Evolutionary conservation across 257 asterid species (phyloP), one percentile per base, ranked within the genome.

Genomic region (Nicotiana undulata): DNA sequence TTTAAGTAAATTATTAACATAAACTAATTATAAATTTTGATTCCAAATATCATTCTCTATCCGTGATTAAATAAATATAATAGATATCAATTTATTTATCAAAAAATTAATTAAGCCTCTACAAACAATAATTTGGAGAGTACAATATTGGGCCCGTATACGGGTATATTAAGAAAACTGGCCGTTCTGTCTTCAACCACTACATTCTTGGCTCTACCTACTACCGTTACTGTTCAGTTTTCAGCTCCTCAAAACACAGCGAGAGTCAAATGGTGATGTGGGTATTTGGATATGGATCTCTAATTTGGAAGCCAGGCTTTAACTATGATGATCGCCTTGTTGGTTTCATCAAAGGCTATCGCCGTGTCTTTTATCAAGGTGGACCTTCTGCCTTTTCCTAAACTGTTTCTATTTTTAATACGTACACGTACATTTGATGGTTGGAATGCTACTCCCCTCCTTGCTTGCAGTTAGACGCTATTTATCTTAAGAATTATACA

Each of bases 241-340:
- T 49, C 24, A 72, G 44, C 9, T 40, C 1, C 37, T 56, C 61
- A 18, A 56, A 18, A 18, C 4, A 18, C 61, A 2, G 26, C 9
- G 9, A 9, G 12, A 40, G 49, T 40, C 12, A 82, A 83, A 92
- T 95, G 97, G 96, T 91, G 89, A 87, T 89, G 91, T 95, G 97
- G 99, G 97, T 95, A 26, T 95, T 95, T 84, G 99, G 99, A 37
- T 95, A 95, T 85, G 99, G 99, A 81, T 95, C 99, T 32, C 88
- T 95, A 79, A 91, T 95, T 82, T 95, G 99, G 99, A 95, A 95
- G 85, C 80, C 97, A 6, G 98, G 97, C 16, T 95, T 95, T 76
- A 85, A 81, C 24, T 89, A 85, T 76, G 99, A 95, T 78, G 96
- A 93, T 81, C 96, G 95, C 75, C 88, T 90, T 80, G 89, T 90